Conservation (phyloP, 306 rosid species). For the Luffa aegyptiaca region DNA sequence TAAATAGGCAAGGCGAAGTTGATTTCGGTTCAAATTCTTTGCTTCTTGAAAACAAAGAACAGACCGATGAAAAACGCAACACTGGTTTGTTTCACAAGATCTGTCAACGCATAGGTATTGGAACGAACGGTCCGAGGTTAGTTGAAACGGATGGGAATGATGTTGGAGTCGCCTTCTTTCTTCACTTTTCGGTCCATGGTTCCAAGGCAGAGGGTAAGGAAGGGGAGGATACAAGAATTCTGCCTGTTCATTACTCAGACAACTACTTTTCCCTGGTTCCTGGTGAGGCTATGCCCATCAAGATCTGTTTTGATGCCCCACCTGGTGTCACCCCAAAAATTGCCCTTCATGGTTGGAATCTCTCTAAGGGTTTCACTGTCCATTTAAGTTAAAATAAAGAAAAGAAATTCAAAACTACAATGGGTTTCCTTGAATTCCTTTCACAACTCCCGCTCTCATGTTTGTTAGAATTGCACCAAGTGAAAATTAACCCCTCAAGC, state of each 20-base stretch:
- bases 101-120: slow-evolving; percentile 26
- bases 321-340: slow-evolving; percentile 60
- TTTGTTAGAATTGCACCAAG: no score
- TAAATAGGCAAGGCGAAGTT: slow-evolving; percentile 19
- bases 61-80: slow-evolving; percentile 22
- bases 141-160: slow-evolving; percentile 46
- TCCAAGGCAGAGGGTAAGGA: slow-evolving; percentile 30
- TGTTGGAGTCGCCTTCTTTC: slow-evolving; percentile 79
- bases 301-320: slow-evolving; percentile 60
- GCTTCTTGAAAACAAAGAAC: slow-evolving; percentile 14
- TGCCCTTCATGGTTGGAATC: slow-evolving; percentile 63
- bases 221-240: slow-evolving; percentile 81
- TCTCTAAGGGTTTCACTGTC: slow-evolving; percentile 6
- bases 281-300: slow-evolving; percentile 54
- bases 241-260: slow-evolving; percentile 84
- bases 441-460: no score
- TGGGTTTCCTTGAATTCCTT: no score
- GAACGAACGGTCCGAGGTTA: slow-evolving; percentile 28
- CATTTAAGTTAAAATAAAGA: neutral
- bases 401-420: no score
- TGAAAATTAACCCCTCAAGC: no score
- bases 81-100: slow-evolving; percentile 38
- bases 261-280: slow-evolving; percentile 86
- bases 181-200: slow-evolving; percentile 68
- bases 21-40: slow-evolving; percentile 17